Percentiles rank a stretch among this genome's conserved stretches.
Evolutionary conservation across 2,329 filamentous ascomycete species (phyloP).

Genomic region (Purpureocillium lavendulum): DNA sequence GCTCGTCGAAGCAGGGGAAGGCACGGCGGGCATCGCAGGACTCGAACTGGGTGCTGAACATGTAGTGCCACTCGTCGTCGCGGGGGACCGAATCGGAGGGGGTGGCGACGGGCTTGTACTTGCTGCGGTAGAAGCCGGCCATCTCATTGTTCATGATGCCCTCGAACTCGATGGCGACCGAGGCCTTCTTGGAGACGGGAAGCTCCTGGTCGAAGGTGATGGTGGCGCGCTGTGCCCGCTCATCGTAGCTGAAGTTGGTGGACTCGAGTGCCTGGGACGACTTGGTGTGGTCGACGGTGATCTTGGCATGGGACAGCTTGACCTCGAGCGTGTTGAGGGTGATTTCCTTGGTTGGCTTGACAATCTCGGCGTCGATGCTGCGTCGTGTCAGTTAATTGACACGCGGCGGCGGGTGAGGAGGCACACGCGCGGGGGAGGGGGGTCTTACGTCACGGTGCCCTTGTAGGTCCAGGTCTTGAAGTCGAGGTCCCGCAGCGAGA

Average conservation of each 20-base stretch:
- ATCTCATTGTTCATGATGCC: conserved; percentile 84
- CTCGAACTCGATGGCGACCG: conserved; percentile 64
- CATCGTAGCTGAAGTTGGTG: conserved; percentile 69
- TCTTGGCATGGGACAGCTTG: conserved; percentile 58
- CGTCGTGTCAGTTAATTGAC: conserved; percentile 6
- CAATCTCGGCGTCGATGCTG: conserved; percentile 68
- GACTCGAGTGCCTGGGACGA: conserved; percentile 49
- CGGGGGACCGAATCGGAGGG: conserved; percentile 70
- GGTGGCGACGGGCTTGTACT: conserved; percentile 75
- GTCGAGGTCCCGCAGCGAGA: conserved; percentile 75
- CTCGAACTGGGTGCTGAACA: conserved; percentile 97
- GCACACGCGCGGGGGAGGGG: not conserved
- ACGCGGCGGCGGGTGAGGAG: not conserved
- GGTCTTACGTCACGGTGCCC: conserved; percentile 58
- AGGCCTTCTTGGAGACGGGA: conserved; percentile 55
- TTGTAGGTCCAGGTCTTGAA: conserved; percentile 70
- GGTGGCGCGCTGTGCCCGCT: conserved; percentile 73
- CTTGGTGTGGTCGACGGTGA: conserved; percentile 51
- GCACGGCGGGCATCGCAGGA: conserved; percentile 89
- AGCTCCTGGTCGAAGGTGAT: conserved; percentile 69
- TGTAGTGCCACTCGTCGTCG: conserved; percentile 59
- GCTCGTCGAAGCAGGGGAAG: conserved; percentile 97
- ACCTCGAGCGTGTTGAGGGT: conserved; percentile 81
- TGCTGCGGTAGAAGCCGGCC: conserved; percentile 88
- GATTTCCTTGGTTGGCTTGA: conserved; percentile 64